Evolutionary conservation across 2,329 filamentous ascomycete genomes (phyloP), one percentile per base, ranked within the genome.

Genomic region (Epichloe hybrida): DNA sequence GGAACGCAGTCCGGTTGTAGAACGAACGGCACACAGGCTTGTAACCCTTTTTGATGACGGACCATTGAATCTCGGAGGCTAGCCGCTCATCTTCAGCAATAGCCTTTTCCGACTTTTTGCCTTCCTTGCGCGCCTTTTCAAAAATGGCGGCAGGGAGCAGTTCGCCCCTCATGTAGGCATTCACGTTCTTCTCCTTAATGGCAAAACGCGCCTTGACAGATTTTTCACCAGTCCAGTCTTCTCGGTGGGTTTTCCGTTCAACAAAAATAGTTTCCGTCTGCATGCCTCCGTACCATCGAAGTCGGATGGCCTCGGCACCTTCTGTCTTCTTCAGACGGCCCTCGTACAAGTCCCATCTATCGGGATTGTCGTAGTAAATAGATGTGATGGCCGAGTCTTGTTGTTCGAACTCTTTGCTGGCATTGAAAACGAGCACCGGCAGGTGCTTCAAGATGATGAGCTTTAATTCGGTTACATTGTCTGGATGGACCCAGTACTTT

Each of bases 181-280:
- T 97, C 62, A 98, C 85, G 55, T 96, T 87, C 76, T 98, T 98
- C 72, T 98, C 93, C 72, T 98, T 97, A 56, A 93, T 76, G 8
- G 86, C 78, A 63, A 98, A 98, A 42, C 93, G 86, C 42, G 93
- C 91, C 72, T 98, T 98, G 70, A 98, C 93, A 2, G 91, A 97
- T 71, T 97, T 95, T 67, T 98, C 93, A 52, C 93, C 93, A 0
- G 93, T 98, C 93, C 93, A 98, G 66, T 98, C 93, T 68, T 98
- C 93, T 39, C 93, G 84, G 72, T 98, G 93, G 1, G 93, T 98
- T 71, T 98, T 98, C 55, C 93, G 81, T 73, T 98, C 93, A 23
- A 98, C 85, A 62, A 97, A 98, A 52, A 97, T 94, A 50, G 88
- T 93, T 63, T 97, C 90, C 49, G 75, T 88, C 60, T 93, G 82